Evolutionary conservation across 2,329 filamentous ascomycete species (phyloP), one percentile per base, ranked within the genome.

Genomic region (Scytalidium lignicola): DNA sequence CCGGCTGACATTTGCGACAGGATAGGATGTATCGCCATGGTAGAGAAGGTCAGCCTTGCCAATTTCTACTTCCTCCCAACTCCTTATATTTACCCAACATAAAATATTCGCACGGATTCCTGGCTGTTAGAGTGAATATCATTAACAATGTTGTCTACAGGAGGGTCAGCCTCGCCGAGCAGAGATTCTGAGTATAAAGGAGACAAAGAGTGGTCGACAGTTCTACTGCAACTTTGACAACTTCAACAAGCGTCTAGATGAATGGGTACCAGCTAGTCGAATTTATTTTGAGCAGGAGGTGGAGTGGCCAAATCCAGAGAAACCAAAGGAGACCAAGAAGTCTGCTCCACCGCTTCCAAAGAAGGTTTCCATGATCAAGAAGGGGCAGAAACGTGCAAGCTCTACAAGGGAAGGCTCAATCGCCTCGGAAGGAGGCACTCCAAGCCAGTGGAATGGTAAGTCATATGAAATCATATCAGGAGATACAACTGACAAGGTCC

Each of bases 141-240:
- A n/a, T 40, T 48, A 51, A 58, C 42, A 57, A 45, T 43, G 46
- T 47, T 52, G 47, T 61, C 46, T 13, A 52, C 60, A 88, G 76
- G 90, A 96, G 67, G 90, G 90, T 52, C 84, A 91, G 62, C 79
- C 87, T 53, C 85, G 93, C 60, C 90, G 93, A 71, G 93, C 93
- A 60, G 93, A 99, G 68, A 96, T 99, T 55, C 74, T 99, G n/a
- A 93, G 90, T 51, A 95, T 97, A 59, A 86, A 88, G 63, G 88
- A 91, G 51, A 87, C 88, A 19, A 95, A 95, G 68, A 92, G 89
- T 62, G 85, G 87, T 15, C 86, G 89, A 37, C 87, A 88, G 48
- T 96, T 92, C 65, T 96, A 96, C 69, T 95, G 95, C 62, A 95
- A 97, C 68, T 97, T 96, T 67, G 90, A 96, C 64, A 95, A 95